Evolutionary conservation across 2,329 filamentous ascomycete genomes (phyloP).

Genomic region (Colletotrichum neosansevieriae): DNA sequence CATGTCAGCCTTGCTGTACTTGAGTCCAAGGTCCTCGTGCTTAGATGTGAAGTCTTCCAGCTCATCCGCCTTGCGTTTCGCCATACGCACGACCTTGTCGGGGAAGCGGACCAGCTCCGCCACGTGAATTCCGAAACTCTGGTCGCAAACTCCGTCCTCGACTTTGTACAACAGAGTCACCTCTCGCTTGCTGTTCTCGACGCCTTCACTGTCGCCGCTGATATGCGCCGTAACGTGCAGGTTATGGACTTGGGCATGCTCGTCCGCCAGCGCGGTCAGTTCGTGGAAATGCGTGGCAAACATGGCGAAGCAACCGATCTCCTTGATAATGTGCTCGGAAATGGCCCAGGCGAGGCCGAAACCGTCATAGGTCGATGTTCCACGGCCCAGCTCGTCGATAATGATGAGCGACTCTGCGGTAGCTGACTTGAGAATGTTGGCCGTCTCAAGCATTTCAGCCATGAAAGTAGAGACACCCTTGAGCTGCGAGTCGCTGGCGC

Average conservation of each 20-base stretch:
- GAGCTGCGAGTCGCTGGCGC: slow-evolving; percentile 94
- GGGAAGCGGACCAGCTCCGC: slow-evolving; percentile 97
- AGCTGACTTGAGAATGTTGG: slow-evolving; percentile 97
- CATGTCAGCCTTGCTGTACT: slow-evolving; percentile 86
- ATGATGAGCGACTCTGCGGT: slow-evolving; percentile 97
- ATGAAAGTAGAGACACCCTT: slow-evolving; percentile 99
- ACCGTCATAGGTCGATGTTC: slow-evolving; percentile 97
- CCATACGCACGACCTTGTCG: slow-evolving; percentile 97
- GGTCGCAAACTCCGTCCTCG: slow-evolving; percentile 93
- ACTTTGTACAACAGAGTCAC: slow-evolving; percentile 98
- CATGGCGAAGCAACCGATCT: slow-evolving; percentile 93
- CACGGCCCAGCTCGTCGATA: slow-evolving; percentile 96
- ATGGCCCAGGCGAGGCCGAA: slow-evolving; percentile 99
- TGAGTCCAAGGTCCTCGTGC: slow-evolving; percentile 70
- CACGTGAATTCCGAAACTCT: slow-evolving; percentile 98
- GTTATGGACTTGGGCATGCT: slow-evolving; percentile 89
- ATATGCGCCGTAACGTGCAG: slow-evolving; percentile 98
- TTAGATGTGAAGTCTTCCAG: slow-evolving; percentile 93
- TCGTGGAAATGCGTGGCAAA: slow-evolving; percentile 99
- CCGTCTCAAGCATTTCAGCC: slow-evolving; percentile 99
- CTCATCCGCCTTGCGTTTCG: slow-evolving; percentile 98
- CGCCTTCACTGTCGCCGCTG: slow-evolving; percentile 58
- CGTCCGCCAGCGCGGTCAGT: slow-evolving; percentile 88
- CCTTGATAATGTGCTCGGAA: slow-evolving; percentile 94
- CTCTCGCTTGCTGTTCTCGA: slow-evolving; percentile 73